Conservation (phyloP, 768 basidiomycete species). For the Piloderma croceum region DNA sequence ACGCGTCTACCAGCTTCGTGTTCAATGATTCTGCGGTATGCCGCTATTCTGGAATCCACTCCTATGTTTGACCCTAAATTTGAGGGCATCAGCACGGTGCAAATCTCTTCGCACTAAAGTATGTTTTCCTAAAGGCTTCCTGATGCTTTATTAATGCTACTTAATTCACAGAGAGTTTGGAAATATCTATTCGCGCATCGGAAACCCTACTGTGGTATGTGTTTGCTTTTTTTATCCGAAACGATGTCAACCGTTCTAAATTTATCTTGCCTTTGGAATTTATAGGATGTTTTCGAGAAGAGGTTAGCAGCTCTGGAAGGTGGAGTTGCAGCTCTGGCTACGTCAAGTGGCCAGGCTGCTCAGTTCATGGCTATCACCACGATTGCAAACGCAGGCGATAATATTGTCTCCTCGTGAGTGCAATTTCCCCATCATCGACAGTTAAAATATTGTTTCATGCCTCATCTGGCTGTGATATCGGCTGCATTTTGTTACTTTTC, state of each 20-base stretch:
- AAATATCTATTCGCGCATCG: constrained; percentile 50
- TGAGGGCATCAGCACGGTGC: constrained; percentile 42
- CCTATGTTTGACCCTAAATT: not conserved
- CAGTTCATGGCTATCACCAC: constrained; percentile 55
- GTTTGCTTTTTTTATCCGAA: not conserved
- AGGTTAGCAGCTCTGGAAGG: constrained; percentile 62
- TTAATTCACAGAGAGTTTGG: constrained; percentile 31
- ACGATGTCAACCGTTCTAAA: no score
- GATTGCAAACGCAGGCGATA: constrained; percentile 52
- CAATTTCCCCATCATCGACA: no score
- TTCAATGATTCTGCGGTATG: constrained; percentile 49
- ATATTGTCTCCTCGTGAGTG: constrained; percentile 55
- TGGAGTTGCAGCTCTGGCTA: constrained; percentile 52
- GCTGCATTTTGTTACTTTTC: no score
- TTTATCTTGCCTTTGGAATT: not conserved
- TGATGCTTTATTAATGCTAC: no score
- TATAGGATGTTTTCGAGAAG: constrained; percentile 58
- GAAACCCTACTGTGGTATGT: constrained; percentile 52
- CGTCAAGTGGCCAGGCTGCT: constrained; percentile 56
- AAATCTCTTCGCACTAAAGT: constrained; percentile 46
- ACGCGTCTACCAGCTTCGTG: constrained; percentile 49
- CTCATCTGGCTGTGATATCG: not conserved
- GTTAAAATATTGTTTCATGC: not conserved
- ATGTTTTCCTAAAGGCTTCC: no score
- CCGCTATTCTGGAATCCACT: not conserved